These are phyloP conservation scores for Tulasnella sp. DNA, from an alignment of 768 basidiomycete species.

Conservation along the genomic window DNA sequence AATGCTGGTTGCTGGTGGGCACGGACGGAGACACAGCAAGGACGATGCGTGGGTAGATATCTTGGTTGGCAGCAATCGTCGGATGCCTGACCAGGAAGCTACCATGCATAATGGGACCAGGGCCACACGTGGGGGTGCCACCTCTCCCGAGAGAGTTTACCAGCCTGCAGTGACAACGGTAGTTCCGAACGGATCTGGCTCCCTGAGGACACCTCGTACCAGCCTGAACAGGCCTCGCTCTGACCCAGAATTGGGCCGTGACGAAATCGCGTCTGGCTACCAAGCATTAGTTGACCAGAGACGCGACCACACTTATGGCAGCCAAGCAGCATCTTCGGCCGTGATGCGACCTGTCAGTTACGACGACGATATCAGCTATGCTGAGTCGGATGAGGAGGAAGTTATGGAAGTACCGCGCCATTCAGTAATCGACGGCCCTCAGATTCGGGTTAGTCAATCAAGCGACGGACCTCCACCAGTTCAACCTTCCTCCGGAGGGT, in stretches of 20 bases:
- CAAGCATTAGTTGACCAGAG: neutral
- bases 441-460: constrained; percentile 18
- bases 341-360: neutral
- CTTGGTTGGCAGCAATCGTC: constrained; percentile 51
- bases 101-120: neutral
- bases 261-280: constrained; percentile 48
- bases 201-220: constrained; percentile 21
- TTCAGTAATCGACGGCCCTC: constrained; percentile 15
- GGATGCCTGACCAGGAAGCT: constrained; percentile 42
- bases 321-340: neutral
- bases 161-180: neutral
- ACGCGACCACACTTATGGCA: neutral
- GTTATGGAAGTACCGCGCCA: constrained; percentile 26
- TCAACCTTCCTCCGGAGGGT: neutral
- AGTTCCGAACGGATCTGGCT: neutral
- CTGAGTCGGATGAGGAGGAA: constrained; percentile 24
- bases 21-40: constrained; percentile 42
- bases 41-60: constrained; percentile 90
- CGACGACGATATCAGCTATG: constrained; percentile 22
- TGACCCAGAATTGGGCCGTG: constrained; percentile 66
- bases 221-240: constrained; percentile 37
- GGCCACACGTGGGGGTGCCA: neutral
- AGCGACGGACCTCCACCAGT: constrained; percentile 1
- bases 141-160: neutral
- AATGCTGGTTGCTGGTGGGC: constrained; percentile 30